Conservation (phyloP, 331 rosid species). For the Phaseolus coccineus region DNA sequence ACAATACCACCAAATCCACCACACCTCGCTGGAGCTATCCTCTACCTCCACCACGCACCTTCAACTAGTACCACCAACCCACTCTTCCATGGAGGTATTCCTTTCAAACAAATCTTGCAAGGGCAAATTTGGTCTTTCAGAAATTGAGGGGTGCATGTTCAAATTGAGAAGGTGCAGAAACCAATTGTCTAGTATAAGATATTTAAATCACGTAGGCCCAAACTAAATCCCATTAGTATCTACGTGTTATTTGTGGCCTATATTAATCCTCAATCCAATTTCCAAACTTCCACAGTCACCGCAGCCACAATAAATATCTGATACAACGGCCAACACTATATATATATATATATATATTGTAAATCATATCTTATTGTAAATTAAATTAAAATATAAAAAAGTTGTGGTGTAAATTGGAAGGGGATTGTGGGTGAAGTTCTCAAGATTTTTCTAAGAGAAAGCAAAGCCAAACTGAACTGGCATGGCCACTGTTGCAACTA, state of each 20-base stretch:
- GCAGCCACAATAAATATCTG: conserved; percentile 63
- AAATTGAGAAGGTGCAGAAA: too few relatives aligned
- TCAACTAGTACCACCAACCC: too few relatives aligned
- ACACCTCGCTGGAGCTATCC: too few relatives aligned
- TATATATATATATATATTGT: neutral
- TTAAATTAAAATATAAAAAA: neutral
- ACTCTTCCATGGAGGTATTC: too few relatives aligned
- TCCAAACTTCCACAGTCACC: conserved; percentile 38
- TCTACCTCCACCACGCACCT: too few relatives aligned
- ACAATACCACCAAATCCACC: too few relatives aligned
- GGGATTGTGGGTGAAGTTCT: conserved; percentile 35
- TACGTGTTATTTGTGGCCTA: conserved; percentile 54
- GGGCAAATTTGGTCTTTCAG: too few relatives aligned
- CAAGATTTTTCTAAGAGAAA: conserved; percentile 23
- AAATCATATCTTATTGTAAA: neutral
- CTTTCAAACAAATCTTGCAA: too few relatives aligned
- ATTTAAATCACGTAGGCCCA: conserved; percentile 3
- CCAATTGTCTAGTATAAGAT: neutral
- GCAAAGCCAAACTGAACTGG: conserved; percentile 34
- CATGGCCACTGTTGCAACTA: conserved; percentile 77
- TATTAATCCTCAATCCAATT: conserved; percentile 46
- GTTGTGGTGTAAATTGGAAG: conserved; percentile 56
- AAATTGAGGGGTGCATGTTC: too few relatives aligned
- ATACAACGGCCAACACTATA: neutral
- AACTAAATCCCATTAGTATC: neutral